Evolutionary conservation across 169 alveolate genomes (phyloP).

Genomic region (Pseudocohnilembus persalinus): DNA sequence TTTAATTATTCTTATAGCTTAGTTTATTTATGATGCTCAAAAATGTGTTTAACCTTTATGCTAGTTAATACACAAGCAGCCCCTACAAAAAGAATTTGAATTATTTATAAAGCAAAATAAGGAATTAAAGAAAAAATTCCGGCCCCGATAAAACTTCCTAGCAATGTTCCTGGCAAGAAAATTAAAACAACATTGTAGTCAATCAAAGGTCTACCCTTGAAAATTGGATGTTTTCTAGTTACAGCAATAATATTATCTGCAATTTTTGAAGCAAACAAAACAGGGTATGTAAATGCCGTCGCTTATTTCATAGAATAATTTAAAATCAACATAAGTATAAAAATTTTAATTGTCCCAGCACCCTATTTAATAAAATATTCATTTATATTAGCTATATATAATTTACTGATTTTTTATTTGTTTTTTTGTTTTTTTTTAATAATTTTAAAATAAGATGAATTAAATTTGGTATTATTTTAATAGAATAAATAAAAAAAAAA

Average conservation of each 20-base stretch:
- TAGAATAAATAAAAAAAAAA: too few relatives aligned
- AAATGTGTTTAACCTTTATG: too few relatives aligned
- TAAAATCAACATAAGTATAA: neutral
- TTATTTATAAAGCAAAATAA: too few relatives aligned
- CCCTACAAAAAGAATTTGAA: neutral
- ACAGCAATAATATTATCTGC: neutral
- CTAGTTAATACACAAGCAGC: neutral
- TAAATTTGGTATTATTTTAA: too few relatives aligned
- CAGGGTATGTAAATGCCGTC: neutral
- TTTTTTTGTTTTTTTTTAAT: too few relatives aligned
- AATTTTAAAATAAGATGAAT: too few relatives aligned
- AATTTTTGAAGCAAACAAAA: neutral
- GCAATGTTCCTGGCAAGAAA: neutral
- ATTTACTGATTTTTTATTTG: too few relatives aligned
- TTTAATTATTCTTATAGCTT: too few relatives aligned
- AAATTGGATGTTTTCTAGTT: neutral
- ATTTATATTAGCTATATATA: too few relatives aligned
- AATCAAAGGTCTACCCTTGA: neutral
- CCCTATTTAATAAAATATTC: neutral
- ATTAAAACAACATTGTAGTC: neutral
- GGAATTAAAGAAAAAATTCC: neutral
- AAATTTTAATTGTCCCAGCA: neutral
- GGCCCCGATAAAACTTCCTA: neutral
- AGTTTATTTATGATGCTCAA: neutral
- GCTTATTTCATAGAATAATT: neutral